A percentile compares a stretch with the other conserved stretches of the same genome.
Evolutionary conservation across 2,329 filamentous ascomycete species (phyloP).

Genomic region (Anthostomella pinea): DNA sequence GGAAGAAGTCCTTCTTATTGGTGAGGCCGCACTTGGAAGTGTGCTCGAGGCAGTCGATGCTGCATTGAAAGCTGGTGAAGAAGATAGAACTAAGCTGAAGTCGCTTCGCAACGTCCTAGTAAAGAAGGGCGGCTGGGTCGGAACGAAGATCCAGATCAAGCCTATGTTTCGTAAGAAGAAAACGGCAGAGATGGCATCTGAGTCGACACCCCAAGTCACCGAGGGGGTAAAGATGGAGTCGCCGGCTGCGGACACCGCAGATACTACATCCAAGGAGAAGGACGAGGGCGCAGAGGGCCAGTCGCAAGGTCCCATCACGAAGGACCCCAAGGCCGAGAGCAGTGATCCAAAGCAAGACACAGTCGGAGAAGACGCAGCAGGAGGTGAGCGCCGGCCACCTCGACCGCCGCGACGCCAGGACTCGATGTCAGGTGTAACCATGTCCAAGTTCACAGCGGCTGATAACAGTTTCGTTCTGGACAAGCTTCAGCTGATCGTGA

Average conservation of each 20-base stretch:
- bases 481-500: slow-evolving; percentile 95
- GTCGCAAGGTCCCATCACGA: slow-evolving; percentile 10
- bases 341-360: slow-evolving; percentile 13
- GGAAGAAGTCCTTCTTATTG: slow-evolving; percentile 92
- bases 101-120: slow-evolving; percentile 81
- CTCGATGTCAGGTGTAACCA: slow-evolving; percentile 83
- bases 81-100: slow-evolving; percentile 84
- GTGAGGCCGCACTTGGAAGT: slow-evolving; percentile 82
- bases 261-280: slow-evolving; percentile 21
- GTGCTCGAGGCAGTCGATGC: slow-evolving; percentile 84
- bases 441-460: slow-evolving; percentile 89
- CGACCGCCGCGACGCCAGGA: slow-evolving; percentile 66
- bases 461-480: slow-evolving; percentile 93
- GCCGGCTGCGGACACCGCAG: slow-evolving; percentile 24
- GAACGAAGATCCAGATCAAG: slow-evolving; percentile 98
- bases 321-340: slow-evolving; percentile 11
- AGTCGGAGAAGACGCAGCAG: slow-evolving; percentile 15
- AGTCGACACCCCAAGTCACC: slow-evolving; percentile 29
- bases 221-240: slow-evolving; percentile 34
- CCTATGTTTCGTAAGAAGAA: slow-evolving; percentile 95
- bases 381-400: slow-evolving; percentile 31
- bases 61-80: slow-evolving; percentile 74
- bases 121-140: slow-evolving; percentile 90
- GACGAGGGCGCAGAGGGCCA: slow-evolving; percentile 24
- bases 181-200: slow-evolving; percentile 51